Base-by-base conservation (phyloP, 2,329 filamentous ascomycete genomes). In the Calonectria hawksworthii region DNA sequence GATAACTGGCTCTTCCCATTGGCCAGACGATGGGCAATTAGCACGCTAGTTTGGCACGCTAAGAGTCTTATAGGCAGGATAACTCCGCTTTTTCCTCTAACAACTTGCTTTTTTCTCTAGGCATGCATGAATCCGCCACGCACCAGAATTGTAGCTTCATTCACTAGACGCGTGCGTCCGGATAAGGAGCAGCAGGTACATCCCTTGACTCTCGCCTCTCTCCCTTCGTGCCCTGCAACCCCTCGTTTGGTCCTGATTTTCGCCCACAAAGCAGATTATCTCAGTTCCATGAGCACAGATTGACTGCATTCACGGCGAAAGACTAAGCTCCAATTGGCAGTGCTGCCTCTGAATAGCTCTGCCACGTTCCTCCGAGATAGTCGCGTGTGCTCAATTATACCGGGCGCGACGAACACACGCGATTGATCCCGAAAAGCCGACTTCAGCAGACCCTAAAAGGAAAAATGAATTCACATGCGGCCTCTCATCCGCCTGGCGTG, bases 11-110 rank as follows among this genome's bases (percentile, higher is more conserved):
- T 7, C 11, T 8, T 47, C 41, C 32, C 13, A 68, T 59, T 68
- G 51, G 52, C 4, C 8, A 13, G 18, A 51, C 41, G 32, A 8
- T 3, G 56, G 41, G 34, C 50, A 50, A 2, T 26, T 51, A 61
- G 26, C n/a, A 54, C 44, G 26, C 56, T 70, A 70, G 30, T 23
- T 54, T 63, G 54, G 56, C 56, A 18, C 68, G 23, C 68, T 70
- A 70, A 64, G 10, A 16, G 51, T 28, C 21, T 63, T 51, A 38
- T 38, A 51, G 47, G 47, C 10, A 52, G 23, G 9, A 9, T 3
- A n/a, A 16, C 47, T 66, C 30, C 28, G 68, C 16, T 32, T 65
- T 34, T 7, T 18, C 59, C 9, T 51, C 28, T 28, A 32, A 50
- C 61, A 65, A 50, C 9, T 65, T 50, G 61, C 30, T 65, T 65